Percentiles rank a stretch among this genome's conserved stretches.
These are phyloP conservation scores for Backusella macrospora DNA, from an alignment of 192 early-diverging fungal genomes.

Conservation along the genomic window DNA sequence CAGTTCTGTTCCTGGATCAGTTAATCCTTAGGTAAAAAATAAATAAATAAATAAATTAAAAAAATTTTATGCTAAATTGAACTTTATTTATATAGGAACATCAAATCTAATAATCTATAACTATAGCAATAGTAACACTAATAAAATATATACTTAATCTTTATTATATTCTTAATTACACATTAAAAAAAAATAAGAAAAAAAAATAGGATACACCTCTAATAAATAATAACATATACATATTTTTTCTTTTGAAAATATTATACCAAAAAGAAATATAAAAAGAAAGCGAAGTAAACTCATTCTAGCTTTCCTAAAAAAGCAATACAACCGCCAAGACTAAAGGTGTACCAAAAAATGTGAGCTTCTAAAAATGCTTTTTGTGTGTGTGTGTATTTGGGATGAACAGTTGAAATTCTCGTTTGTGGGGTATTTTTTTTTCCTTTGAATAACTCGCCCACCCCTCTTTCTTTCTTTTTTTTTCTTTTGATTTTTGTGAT, in stretches of 20 bases:
- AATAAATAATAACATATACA: background rate
- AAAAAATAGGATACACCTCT: background rate
- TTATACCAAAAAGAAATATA: background rate
- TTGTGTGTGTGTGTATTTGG: too few relatives aligned
- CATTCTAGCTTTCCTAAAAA: slow-evolving; percentile 7
- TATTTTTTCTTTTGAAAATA: too few relatives aligned
- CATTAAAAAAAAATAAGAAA: background rate
- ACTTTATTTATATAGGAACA: background rate
- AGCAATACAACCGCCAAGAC: background rate
- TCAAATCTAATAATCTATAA: background rate
- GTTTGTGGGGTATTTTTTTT: too few relatives aligned
- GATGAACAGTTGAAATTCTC: too few relatives aligned
- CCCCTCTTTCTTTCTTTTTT: too few relatives aligned
- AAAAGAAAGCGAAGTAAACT: background rate
- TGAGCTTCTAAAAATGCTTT: background rate
- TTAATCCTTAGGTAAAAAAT: slow-evolving; percentile 1
- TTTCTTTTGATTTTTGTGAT: too few relatives aligned
- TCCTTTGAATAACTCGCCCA: too few relatives aligned
- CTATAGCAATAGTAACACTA: background rate
- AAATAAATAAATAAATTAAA: background rate
- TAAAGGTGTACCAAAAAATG: slow-evolving; percentile 4
- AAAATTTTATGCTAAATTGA: background rate
- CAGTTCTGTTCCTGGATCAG: background rate
- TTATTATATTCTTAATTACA: background rate
- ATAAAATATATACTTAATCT: background rate